A percentile compares a stretch with the other conserved stretches of the same genome.
Evolutionary conservation across 2,329 filamentous ascomycete species (phyloP).

Genomic region (Fusarium nanum): DNA sequence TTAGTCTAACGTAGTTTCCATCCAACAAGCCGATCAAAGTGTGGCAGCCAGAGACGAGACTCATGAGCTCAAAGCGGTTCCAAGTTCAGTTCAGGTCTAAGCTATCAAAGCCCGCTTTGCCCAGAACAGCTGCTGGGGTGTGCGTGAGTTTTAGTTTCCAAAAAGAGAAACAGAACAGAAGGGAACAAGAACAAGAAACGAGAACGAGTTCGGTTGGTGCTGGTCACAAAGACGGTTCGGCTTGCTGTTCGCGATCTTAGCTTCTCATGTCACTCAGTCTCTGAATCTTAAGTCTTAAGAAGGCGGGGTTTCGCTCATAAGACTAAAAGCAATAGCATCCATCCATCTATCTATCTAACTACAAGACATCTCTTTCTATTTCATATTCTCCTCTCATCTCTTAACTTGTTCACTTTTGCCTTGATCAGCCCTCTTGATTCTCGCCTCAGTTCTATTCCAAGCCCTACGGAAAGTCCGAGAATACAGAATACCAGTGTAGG

Average conservation of each 20-base stretch:
- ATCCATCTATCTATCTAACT: neutral
- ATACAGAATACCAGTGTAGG: constrained; percentile 4
- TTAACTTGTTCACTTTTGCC: neutral
- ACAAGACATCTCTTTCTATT: neutral
- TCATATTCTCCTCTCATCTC: neutral
- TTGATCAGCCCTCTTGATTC: neutral
- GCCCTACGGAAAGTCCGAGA: neutral
- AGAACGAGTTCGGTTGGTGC: constrained; percentile 33
- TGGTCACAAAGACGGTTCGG: constrained; percentile 37
- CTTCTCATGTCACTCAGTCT: constrained; percentile 19
- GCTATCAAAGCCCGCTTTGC: constrained; percentile 40
- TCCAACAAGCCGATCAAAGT: neutral
- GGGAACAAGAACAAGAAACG: neutral
- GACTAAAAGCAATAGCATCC: neutral
- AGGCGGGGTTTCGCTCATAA: constrained; percentile 16
- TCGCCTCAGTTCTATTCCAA: constrained; percentile 3
- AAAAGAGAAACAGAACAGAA: constrained; percentile 20
- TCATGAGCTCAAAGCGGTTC: constrained; percentile 22
- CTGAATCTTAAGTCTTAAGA: constrained; percentile 30
- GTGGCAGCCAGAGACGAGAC: neutral
- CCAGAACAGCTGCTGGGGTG: constrained; percentile 39
- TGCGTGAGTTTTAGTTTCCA: constrained; percentile 16
- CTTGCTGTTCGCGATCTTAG: constrained; percentile 44
- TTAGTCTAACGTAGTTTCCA: neutral
- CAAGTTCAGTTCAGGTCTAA: constrained; percentile 8